Evolutionary conservation across 345 rosid species (phyloP), one percentile per base, ranked within the genome.

Genomic region (Citrus sp.): DNA sequence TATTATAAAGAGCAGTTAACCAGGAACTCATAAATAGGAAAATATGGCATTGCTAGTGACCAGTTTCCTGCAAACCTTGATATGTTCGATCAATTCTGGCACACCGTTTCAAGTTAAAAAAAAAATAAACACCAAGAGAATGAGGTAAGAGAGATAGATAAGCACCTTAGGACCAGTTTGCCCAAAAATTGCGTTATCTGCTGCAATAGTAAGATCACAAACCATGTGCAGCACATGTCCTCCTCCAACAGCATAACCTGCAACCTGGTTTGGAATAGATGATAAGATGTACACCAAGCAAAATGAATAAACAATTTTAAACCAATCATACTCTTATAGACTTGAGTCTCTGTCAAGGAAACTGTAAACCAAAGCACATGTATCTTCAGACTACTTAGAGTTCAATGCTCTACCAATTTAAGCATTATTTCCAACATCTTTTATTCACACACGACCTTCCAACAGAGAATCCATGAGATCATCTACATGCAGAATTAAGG

Each of bases 91-190:
- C 10, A 68, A 73, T 37, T 35, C 24, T 3, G 35, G 64, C 58
- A 46, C 12, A 56, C 7, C 2, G 1, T 9, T 59, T n/a, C 2
- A 60, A 60, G 34, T 32, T 18, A 5, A 54, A 38, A 7, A 42
- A 32, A 0, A 3, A 21, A 27, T 30, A 65, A 25, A 30, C 19
- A 42, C 40, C 8, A 65, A 34, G 37, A 63, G 9, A 46, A n/a
- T 9, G 51, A 32, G 67, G 38, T 38, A 24, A 9, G 38, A 28
- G 10, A 38, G 51, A 46, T 12, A 12, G 51, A 54, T 16, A 37
- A 77, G 67, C 79, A 95, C 98, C 98, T 96, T 96, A 19, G 99
- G 95, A 78, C 99, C 99, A 62, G 97, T 96, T 88, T 96, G 99
- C 75, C 99, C 98, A 68, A 92, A 93, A 30, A 91, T 73, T 56